phyloP scores from a whole-genome alignment of 768 basidiomycete genomes.

The Hygrophorus pudorinus region DNA sequence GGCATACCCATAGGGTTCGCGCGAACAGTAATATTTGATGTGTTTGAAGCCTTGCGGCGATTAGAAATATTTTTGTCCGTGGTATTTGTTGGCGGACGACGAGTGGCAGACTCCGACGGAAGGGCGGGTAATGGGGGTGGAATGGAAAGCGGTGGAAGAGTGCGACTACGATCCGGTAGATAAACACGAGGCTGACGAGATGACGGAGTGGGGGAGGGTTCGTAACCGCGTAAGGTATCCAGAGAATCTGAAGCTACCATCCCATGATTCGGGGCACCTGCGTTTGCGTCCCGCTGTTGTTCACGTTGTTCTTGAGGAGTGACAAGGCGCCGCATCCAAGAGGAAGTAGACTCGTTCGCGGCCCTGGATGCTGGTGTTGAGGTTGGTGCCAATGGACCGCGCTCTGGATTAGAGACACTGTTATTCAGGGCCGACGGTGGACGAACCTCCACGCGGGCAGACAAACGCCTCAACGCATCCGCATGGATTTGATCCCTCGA shows the following conservation, averaged over 20 bases:
- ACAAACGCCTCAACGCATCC: constrained; percentile 26
- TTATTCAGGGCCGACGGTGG: constrained; percentile 22
- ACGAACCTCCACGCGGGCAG: constrained; percentile 14
- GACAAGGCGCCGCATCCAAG: constrained; percentile 42
- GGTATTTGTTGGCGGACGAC: constrained; percentile 9
- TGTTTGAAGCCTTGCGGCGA: constrained; percentile 20
- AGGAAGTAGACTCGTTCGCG: constrained; percentile 10
- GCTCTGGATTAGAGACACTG: neutral
- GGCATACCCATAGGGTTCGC: constrained; percentile 35
- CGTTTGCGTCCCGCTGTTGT: constrained; percentile 19
- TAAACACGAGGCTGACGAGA: constrained; percentile 16
- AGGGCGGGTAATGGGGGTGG: constrained; percentile 51
- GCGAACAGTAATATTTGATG: constrained; percentile 29
- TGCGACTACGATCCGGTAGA: constrained; percentile 30
- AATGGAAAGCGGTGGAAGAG: constrained; percentile 39
- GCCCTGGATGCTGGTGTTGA: constrained; percentile 13
- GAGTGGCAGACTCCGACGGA: constrained; percentile 42
- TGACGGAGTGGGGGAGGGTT: constrained; percentile 35
- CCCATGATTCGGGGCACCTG: constrained; percentile 7
- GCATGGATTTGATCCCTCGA: constrained; percentile 43
- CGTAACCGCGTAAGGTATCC: constrained; percentile 29
- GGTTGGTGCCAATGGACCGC: neutral
- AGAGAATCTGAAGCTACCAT: constrained; percentile 30
- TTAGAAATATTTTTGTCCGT: constrained; percentile 11
- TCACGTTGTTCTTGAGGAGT: constrained; percentile 49